phyloP scores from a whole-genome alignment of 2,329 filamentous ascomycete genomes.

The Trichoderma endophyticum region DNA sequence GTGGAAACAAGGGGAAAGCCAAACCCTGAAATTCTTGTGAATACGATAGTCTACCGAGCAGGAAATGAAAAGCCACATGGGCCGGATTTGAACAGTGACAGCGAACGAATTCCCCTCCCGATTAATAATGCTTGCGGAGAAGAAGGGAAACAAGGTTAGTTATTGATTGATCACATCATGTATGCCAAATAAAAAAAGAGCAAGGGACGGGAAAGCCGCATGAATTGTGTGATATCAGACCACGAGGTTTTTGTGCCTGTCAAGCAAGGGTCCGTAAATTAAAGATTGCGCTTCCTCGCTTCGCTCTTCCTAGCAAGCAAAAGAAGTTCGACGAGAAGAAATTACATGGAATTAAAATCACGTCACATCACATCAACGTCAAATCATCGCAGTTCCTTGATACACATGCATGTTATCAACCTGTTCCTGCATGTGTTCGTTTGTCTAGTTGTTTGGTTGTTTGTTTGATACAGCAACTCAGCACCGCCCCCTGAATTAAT shows the following conservation, averaged over 20 bases:
- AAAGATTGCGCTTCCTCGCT: neutral
- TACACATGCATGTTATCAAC: neutral
- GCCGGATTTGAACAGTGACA: too few relatives aligned
- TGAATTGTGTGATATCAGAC: neutral
- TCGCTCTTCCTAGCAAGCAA: neutral
- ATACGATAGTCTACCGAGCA: neutral
- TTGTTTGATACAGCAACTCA: neutral
- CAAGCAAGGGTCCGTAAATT: neutral
- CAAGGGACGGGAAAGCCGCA: neutral
- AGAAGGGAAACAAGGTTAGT: neutral
- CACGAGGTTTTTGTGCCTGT: neutral
- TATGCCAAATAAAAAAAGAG: neutral
- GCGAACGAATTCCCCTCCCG: neutral
- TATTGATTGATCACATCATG: neutral
- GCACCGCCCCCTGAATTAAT: constrained; percentile 1
- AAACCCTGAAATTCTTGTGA: neutral
- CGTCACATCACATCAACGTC: neutral
- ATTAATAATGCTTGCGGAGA: neutral
- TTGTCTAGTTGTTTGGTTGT: too few relatives aligned
- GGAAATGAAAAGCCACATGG: neutral
- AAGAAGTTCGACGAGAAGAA: neutral
- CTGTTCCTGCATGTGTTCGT: neutral
- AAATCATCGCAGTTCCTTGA: neutral
- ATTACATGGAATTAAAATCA: neutral
- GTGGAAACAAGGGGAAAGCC: neutral